Percentiles rank a stretch among this genome's conserved stretches.
These are phyloP conservation scores for Chaetomium cochliodes DNA, from an alignment of 495 filamentous ascomycete genomes.

Conservation along the genomic window DNA sequence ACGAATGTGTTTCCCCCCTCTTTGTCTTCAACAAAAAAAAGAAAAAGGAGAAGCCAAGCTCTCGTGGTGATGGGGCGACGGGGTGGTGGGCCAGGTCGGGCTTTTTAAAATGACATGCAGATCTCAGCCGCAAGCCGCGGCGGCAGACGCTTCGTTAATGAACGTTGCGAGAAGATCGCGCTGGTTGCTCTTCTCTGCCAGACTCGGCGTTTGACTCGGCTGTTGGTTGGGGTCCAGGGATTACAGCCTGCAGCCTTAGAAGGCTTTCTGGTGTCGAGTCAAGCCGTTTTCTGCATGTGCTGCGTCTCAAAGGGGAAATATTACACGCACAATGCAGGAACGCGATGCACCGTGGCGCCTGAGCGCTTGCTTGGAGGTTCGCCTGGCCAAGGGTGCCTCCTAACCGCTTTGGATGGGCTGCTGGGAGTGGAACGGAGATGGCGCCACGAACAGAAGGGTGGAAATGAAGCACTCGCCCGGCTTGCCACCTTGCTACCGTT, in stretches of 20 bases:
- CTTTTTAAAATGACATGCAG: slow-evolving; percentile 28
- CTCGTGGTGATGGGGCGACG: background rate
- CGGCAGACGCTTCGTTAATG: background rate
- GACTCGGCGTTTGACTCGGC: slow-evolving; percentile 1
- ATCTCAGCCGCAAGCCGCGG: slow-evolving; percentile 19
- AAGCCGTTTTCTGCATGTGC: slow-evolving; percentile 12
- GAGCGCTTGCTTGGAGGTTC: slow-evolving; percentile 19
- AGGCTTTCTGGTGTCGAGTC: slow-evolving; percentile 1
- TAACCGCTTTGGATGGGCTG: slow-evolving; percentile 24
- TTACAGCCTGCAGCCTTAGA: slow-evolving; percentile 13
- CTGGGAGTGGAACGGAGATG: slow-evolving; percentile 4
- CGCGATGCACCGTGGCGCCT: slow-evolving; percentile 13
- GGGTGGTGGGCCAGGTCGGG: slow-evolving; percentile 21
- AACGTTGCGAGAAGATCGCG: slow-evolving; percentile 1
- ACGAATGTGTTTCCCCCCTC: background rate
- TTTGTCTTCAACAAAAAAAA: background rate
- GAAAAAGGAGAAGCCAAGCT: slow-evolving; percentile 17
- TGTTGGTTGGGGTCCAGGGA: background rate
- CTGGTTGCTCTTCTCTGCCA: slow-evolving; percentile 12
- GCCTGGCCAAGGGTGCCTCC: slow-evolving; percentile 4
- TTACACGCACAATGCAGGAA: slow-evolving; percentile 11
- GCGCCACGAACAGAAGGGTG: slow-evolving; percentile 16
- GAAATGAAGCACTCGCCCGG: slow-evolving; percentile 16
- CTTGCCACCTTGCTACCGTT: background rate
- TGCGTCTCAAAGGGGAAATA: slow-evolving; percentile 10